Evolutionary conservation across 192 early-diverging fungal genomes (phyloP).

Genomic region (Backusella circina): DNA sequence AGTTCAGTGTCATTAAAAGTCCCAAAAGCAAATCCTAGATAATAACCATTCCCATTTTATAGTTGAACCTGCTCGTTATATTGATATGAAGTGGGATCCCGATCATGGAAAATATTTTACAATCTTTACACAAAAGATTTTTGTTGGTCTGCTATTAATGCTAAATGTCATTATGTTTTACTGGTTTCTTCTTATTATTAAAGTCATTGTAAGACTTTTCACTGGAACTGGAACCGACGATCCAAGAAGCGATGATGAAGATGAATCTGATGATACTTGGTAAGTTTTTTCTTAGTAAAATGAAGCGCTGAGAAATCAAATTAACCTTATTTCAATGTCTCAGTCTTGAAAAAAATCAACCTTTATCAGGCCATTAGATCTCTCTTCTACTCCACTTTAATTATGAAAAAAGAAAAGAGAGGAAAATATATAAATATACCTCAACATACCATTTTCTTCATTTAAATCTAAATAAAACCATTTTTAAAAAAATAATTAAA

Average conservation of each 20-base stretch:
- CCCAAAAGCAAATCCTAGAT: not conserved
- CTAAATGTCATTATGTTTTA: conserved; percentile 70
- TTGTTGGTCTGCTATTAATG: conserved; percentile 57
- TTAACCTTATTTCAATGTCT: not conserved
- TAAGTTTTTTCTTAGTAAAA: not conserved
- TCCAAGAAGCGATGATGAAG: conserved; percentile 55
- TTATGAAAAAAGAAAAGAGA: not conserved
- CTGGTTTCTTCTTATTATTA: conserved; percentile 75
- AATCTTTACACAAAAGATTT: conserved; percentile 44
- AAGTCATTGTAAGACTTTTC: conserved; percentile 51
- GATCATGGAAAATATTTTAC: conserved; percentile 53
- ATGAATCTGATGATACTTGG: not conserved
- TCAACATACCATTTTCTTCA: not conserved
- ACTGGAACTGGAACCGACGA: conserved; percentile 62
- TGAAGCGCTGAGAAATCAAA: not conserved
- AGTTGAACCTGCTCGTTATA: conserved; percentile 41
- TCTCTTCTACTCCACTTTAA: not conserved
- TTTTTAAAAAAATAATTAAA: not conserved
- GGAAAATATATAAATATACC: not conserved
- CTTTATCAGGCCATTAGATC: not conserved
- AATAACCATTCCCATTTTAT: not conserved
- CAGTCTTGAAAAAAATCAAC: not conserved
- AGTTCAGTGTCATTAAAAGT: not conserved
- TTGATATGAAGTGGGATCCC: conserved; percentile 55
- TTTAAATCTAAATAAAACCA: not conserved